phyloP scores from a whole-genome alignment of 805 yeast genomes.

The Yamadazyma sp. region DNA sequence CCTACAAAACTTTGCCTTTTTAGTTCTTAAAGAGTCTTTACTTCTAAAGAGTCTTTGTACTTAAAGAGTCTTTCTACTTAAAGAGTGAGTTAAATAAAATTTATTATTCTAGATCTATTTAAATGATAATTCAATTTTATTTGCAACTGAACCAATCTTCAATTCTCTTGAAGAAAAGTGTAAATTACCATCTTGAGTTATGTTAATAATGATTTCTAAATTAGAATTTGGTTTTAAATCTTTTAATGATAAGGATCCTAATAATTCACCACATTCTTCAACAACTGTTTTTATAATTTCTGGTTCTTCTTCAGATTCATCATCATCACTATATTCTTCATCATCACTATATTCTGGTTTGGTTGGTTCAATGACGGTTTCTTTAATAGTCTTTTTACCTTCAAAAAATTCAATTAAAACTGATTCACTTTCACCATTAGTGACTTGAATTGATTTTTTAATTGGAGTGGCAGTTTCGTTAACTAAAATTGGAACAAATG shows the following conservation, averaged over 20 bases:
- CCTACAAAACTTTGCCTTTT: too few relatives aligned
- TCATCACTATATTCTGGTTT: slow-evolving; percentile 40
- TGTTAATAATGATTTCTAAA: slow-evolving; percentile 67
- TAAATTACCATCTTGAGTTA: slow-evolving; percentile 62
- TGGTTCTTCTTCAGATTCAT: slow-evolving; percentile 75
- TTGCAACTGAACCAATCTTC: slow-evolving; percentile 53
- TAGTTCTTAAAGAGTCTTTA: too few relatives aligned
- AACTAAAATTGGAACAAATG: slow-evolving; percentile 69
- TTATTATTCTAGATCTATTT: not conserved
- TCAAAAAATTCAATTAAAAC: slow-evolving; percentile 74
- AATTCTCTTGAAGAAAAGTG: slow-evolving; percentile 66
- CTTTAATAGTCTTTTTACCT: slow-evolving; percentile 80
- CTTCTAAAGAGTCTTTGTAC: too few relatives aligned
- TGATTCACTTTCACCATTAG: slow-evolving; percentile 54
- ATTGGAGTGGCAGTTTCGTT: slow-evolving; percentile 90
- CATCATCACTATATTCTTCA: slow-evolving; percentile 40
- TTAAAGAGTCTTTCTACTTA: too few relatives aligned
- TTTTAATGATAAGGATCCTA: slow-evolving; percentile 76
- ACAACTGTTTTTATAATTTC: slow-evolving; percentile 76
- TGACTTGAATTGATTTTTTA: slow-evolving; percentile 66
- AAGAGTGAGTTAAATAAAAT: not conserved
- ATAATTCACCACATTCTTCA: slow-evolving; percentile 65
- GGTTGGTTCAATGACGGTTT: slow-evolving; percentile 72
- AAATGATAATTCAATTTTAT: slow-evolving; percentile 47
- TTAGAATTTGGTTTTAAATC: slow-evolving; percentile 62